Percentiles rank a stretch among this genome's conserved stretches.
Conservation (phyloP, 116 monocot genomes). For the Trichopus zeylanicus region DNA sequence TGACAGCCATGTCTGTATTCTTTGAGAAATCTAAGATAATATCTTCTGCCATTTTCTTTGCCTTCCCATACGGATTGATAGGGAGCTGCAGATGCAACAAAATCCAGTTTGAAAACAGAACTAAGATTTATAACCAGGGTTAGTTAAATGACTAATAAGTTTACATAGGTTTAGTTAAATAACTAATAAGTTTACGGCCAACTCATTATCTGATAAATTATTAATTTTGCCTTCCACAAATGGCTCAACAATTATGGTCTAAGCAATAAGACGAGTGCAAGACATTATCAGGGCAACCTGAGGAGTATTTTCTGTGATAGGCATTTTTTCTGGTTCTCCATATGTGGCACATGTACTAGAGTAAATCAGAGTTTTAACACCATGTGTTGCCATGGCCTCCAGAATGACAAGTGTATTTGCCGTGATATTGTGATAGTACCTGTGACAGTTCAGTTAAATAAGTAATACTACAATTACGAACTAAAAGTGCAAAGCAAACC, state of each 20-base stretch:
- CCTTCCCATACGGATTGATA: conserved; percentile 94
- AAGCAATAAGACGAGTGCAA: not conserved
- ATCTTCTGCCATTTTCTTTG: conserved; percentile 98
- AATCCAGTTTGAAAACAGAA: not conserved
- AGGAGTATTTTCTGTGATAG: conserved; percentile 89
- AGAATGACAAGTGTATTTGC: conserved; percentile 85
- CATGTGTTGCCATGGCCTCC: conserved; percentile 73
- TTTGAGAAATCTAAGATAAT: conserved; percentile 92
- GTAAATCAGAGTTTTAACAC: conserved; percentile 84
- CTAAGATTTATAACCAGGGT: too few species aligned
- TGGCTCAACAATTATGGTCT: not conserved
- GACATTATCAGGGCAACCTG: conserved; percentile 48
- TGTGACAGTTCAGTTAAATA: conserved; percentile 8
- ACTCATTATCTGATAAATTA: not conserved
- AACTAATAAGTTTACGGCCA: not conserved
- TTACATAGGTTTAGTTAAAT: not conserved
- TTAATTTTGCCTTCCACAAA: not conserved
- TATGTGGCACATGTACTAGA: conserved; percentile 99
- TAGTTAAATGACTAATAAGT: not conserved
- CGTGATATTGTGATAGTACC: conserved; percentile 99
- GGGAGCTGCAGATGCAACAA: conserved; percentile 38
- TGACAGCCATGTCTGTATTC: conserved; percentile 67
- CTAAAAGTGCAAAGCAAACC: too few species aligned
- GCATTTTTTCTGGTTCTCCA: conserved; percentile 96
- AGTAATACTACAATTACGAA: not conserved